Percentiles rank a stretch among this genome's conserved stretches.
These are phyloP conservation scores for Pleurotus citrinopileatus DNA, from an alignment of 768 basidiomycete genomes.

Conservation along the genomic window DNA sequence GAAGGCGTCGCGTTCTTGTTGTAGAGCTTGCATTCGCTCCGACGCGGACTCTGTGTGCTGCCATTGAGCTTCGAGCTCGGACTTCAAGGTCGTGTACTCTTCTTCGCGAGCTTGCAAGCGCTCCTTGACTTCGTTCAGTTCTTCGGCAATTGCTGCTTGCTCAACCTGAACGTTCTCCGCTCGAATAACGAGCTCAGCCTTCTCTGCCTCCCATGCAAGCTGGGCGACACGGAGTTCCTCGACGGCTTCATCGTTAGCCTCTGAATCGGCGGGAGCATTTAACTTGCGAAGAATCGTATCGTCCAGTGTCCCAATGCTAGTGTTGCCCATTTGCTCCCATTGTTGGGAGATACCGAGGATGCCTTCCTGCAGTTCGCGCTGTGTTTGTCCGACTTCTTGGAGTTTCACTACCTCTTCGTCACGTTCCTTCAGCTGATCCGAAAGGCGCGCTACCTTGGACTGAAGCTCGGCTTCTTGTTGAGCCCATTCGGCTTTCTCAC, in stretches of 20 bases:
- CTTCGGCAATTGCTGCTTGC: conserved; percentile 39
- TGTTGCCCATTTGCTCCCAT: conserved; percentile 54
- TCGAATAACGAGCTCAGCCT: conserved; percentile 38
- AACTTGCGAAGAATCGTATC: conserved; percentile 41
- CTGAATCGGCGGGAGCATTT: conserved; percentile 34
- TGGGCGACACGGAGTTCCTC: conserved; percentile 40
- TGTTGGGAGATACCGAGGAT: conserved; percentile 56
- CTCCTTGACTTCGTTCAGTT: conserved; percentile 38
- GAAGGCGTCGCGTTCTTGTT: conserved; percentile 30
- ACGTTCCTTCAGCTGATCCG: conserved; percentile 43
- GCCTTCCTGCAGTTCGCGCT: conserved; percentile 50
- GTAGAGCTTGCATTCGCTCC: conserved; percentile 42
- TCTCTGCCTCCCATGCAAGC: conserved; percentile 50
- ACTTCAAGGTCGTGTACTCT: conserved; percentile 47
- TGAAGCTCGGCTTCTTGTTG: conserved; percentile 38
- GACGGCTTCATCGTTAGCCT: conserved; percentile 27
- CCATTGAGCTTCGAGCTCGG: conserved; percentile 74
- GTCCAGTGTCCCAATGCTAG: conserved; percentile 38
- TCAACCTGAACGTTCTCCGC: conserved; percentile 42
- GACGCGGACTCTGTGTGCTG: conserved; percentile 52
- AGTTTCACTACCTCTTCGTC: conserved; percentile 42
- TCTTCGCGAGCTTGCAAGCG: conserved; percentile 40
- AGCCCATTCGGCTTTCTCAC: conserved; percentile 53
- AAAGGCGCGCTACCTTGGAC: conserved; percentile 47
- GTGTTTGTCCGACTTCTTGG: conserved; percentile 50